A percentile compares a stretch with the other conserved stretches of the same genome.
phyloP scores from a whole-genome alignment of 768 basidiomycete genomes.

The Rhodotorula paludigena region DNA sequence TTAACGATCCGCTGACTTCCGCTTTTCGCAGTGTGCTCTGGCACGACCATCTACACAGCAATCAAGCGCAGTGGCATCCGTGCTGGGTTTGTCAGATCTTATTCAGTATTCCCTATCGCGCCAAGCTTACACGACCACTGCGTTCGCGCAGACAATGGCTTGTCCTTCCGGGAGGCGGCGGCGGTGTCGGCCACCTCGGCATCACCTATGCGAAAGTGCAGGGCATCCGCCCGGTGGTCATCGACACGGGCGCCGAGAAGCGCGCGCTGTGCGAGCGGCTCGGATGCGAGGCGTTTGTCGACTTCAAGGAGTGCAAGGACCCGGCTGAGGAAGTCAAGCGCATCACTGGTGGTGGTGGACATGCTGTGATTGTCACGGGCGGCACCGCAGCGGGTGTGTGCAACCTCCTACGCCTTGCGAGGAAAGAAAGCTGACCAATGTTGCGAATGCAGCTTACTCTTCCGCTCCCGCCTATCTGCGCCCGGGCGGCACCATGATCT shows the following conservation, averaged over 20 bases:
- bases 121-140: too few species aligned
- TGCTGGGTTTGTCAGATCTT: background rate
- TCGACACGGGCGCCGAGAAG: slow-evolving; percentile 73
- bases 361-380: slow-evolving; percentile 52
- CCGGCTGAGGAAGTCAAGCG: slow-evolving; percentile 61
- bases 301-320: slow-evolving; percentile 65
- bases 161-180: slow-evolving; percentile 65
- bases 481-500: slow-evolving; percentile 64
- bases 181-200: slow-evolving; percentile 47
- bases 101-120: slow-evolving; percentile 51
- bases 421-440: background rate
- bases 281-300: slow-evolving; percentile 65
- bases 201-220: slow-evolving; percentile 71
- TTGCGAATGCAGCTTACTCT: slow-evolving; percentile 41
- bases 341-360: slow-evolving; percentile 61
- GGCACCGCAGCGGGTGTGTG: slow-evolving; percentile 44
- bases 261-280: slow-evolving; percentile 58
- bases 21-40: slow-evolving; percentile 35
- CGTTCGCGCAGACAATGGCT: slow-evolving; percentile 52
- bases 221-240: slow-evolving; percentile 71
- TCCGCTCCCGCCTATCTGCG: slow-evolving; percentile 64
- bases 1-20: background rate
- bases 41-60: slow-evolving; percentile 77
- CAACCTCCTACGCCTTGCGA: too few species aligned
- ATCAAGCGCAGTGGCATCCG: slow-evolving; percentile 56